Conservation (phyloP, 148 eudicot species). For the Arbutus unedo region DNA sequence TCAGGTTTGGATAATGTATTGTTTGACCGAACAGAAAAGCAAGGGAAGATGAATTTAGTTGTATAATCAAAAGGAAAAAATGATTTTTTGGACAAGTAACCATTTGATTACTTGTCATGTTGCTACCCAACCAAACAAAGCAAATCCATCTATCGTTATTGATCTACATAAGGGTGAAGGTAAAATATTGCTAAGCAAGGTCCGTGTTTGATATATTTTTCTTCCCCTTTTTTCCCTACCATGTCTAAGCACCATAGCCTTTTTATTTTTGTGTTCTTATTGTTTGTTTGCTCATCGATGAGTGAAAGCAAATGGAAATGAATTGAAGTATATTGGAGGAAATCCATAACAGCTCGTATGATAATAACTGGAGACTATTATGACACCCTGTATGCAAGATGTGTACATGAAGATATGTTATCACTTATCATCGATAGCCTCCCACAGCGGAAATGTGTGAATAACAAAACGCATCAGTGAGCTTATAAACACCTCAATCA, state of each 20-base stretch:
- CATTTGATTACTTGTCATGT: background rate
- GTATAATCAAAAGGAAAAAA: background rate
- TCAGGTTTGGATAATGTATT: background rate
- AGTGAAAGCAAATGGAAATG: background rate
- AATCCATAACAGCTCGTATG: background rate
- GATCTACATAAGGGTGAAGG: background rate
- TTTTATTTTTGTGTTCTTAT: background rate
- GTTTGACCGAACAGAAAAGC: background rate
- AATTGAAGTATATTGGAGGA: background rate
- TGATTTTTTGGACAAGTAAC: background rate
- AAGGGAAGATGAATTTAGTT: background rate
- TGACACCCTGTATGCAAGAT: background rate
- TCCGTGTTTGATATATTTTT: background rate
- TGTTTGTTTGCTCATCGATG: background rate
- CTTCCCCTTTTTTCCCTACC: background rate
- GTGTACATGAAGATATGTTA: background rate
- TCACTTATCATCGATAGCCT: background rate
- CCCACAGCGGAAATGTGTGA: background rate
- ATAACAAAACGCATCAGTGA: background rate
- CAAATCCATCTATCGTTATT: background rate
- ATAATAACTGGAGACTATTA: background rate
- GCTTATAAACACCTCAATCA: background rate
- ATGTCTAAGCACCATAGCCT: background rate
- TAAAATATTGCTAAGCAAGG: background rate
- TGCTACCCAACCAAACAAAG: conserved; percentile 1